These are phyloP conservation scores for Auricularia sp. DNA, from an alignment of 768 basidiomycete species.

Conservation along the genomic window DNA sequence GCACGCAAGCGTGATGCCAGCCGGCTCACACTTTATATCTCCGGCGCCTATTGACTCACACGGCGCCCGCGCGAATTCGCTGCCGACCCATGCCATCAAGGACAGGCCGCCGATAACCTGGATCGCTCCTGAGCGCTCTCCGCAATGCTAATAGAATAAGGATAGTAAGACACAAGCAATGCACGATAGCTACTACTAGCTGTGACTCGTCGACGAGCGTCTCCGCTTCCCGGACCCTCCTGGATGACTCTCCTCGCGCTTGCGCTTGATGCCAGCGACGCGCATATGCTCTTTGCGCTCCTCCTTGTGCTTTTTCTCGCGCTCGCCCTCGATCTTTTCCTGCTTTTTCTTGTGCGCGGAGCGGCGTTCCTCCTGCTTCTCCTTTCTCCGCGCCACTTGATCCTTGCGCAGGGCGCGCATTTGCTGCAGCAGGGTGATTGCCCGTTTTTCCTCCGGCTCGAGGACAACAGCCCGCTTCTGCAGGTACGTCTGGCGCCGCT, in stretches of 20 bases:
- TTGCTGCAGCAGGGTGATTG: slow-evolving; percentile 85
- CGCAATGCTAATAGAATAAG: no score
- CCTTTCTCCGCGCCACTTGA: slow-evolving; percentile 64
- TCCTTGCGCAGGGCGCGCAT: slow-evolving; percentile 87
- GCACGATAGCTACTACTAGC: no score
- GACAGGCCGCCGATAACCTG: no score
- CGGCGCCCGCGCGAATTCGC: no score
- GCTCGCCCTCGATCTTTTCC: slow-evolving; percentile 55
- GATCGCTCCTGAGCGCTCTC: no score
- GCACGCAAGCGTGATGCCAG: no score
- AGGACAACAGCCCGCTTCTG: slow-evolving; percentile 92
- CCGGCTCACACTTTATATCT: no score
- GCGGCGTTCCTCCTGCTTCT: slow-evolving; percentile 78
- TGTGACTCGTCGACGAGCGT: neutral
- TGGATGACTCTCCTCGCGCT: slow-evolving; percentile 36
- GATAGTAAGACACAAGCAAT: no score
- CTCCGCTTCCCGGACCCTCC: neutral
- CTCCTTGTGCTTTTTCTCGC: slow-evolving; percentile 62
- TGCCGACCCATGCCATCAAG: no score
- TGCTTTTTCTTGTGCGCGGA: slow-evolving; percentile 59
- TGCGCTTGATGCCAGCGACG: slow-evolving; percentile 57
- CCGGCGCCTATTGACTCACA: no score
- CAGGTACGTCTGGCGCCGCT: slow-evolving; percentile 71
- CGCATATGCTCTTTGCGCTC: slow-evolving; percentile 71
- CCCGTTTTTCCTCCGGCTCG: slow-evolving; percentile 91